Evolutionary conservation across 2,329 filamentous ascomycete species (phyloP), one percentile per base, ranked within the genome.

Genomic region (Anthostomella pinea): DNA sequence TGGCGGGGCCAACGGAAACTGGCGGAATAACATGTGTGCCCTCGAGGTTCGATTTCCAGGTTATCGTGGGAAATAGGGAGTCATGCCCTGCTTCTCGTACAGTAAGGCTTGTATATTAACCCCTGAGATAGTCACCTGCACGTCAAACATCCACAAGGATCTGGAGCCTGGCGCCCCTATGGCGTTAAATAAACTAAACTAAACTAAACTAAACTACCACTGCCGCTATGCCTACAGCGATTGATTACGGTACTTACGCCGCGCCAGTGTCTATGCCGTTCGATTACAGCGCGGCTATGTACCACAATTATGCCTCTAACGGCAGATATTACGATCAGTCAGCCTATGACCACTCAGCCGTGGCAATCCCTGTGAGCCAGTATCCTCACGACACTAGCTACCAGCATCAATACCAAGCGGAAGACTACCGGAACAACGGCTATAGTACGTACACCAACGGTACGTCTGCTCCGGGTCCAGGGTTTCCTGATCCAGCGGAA

Each of bases 141-240:
- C n/a, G n/a, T n/a, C n/a, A n/a, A n/a, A n/a, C n/a, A n/a, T n/a
- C n/a, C n/a, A n/a, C n/a, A n/a, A n/a, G n/a, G n/a, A n/a, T n/a
- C n/a, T n/a, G n/a, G n/a, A n/a, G n/a, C n/a, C n/a, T n/a, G n/a
- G n/a, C n/a, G n/a, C n/a, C n/a, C n/a, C n/a, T n/a, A n/a, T n/a
- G n/a, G n/a, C n/a, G n/a, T n/a, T n/a, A n/a, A n/a, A n/a, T n/a
- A n/a, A n/a, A n/a, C n/a, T n/a, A n/a, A n/a, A n/a, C n/a, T n/a
- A n/a, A n/a, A n/a, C n/a, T n/a, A n/a, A n/a, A n/a, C n/a, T 58
- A 54, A 55, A 36, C 48, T 24, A 36, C 41, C 38, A 36, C 45
- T 10, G 25, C 46, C 15, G 30, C 34, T 14, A 41, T 52, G 30
- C 46, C 44, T 33, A 47, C 53, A 21, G 39, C 48, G 10, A 38